These are phyloP conservation scores for Psilocybe azurescens DNA, from an alignment of 768 basidiomycete species.

Conservation along the genomic window DNA sequence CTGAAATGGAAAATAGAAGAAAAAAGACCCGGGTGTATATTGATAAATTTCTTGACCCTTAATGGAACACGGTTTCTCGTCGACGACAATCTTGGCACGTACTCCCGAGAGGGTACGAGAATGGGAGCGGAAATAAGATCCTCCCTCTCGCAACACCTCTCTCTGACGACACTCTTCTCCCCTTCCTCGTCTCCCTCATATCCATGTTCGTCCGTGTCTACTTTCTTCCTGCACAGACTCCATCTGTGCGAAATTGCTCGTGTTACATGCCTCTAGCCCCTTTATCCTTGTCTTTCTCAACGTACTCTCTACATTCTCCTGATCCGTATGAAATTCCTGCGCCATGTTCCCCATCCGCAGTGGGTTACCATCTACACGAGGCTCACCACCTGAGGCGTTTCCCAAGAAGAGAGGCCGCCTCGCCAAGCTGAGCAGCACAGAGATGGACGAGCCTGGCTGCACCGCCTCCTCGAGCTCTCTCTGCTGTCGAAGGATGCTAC, in stretches of 20 bases:
- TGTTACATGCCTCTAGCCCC: conserved; percentile 89
- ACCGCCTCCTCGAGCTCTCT: too few species aligned
- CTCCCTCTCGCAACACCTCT: too few species aligned
- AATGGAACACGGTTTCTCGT: too few species aligned
- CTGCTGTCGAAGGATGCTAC: too few species aligned
- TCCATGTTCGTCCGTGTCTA: conserved; percentile 39
- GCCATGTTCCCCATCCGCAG: neutral
- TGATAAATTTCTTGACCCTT: too few species aligned
- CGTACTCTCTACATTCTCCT: conserved; percentile 32
- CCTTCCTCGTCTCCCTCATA: conserved; percentile 23
- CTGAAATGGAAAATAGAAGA: too few species aligned
- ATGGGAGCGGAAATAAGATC: too few species aligned
- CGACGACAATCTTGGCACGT: too few species aligned
- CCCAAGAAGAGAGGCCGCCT: conserved; percentile 84
- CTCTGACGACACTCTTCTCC: conserved; percentile 23
- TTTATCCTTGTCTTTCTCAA: conserved; percentile 54
- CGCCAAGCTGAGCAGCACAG: conserved; percentile 87
- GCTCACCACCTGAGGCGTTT: conserved; percentile 24
- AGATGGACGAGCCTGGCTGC: conserved; percentile 91
- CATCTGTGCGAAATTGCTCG: conserved; percentile 94
- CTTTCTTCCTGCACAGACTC: conserved; percentile 62
- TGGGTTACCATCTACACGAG: too few species aligned
- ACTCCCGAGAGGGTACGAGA: too few species aligned
- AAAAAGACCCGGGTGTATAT: too few species aligned
- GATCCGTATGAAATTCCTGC: conserved; percentile 26